phyloP scores from a whole-genome alignment of 768 basidiomycete species.

The Russula brevipes region DNA sequence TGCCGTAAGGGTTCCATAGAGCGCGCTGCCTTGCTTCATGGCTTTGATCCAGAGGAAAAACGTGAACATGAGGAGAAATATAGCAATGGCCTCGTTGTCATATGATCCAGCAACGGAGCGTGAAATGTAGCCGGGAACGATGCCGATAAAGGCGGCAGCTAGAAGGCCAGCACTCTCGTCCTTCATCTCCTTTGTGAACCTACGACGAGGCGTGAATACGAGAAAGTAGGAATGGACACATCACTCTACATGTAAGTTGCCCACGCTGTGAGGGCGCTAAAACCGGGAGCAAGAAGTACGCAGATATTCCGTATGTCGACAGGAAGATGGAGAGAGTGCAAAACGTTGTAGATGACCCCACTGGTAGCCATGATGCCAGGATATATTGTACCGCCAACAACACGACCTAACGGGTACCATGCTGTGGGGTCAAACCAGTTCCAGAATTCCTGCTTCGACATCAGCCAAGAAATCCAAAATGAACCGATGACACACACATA shows the following conservation, averaged over 20 bases:
- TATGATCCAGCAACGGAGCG: constrained; percentile 98
- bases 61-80: constrained; percentile 99
- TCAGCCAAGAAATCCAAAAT: background rate
- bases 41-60: constrained; percentile 98
- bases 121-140: constrained; percentile 97
- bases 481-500: constrained; percentile 57
- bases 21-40: constrained; percentile 86
- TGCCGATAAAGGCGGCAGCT: constrained; percentile 96
- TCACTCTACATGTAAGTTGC: constrained; percentile 78
- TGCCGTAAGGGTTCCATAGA: constrained; percentile 85
- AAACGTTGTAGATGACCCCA: constrained; percentile 90
- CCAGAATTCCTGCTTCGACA: constrained; percentile 80
- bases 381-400: constrained; percentile 97
- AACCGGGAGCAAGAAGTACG: constrained; percentile 94
- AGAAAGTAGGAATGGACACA: background rate
- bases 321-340: constrained; percentile 85
- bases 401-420: constrained; percentile 98
- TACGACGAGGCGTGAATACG: constrained; percentile 30
- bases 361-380: constrained; percentile 98
- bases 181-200: constrained; percentile 97
- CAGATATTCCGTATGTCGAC: constrained; percentile 98
- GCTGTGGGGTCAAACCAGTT: constrained; percentile 99
- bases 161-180: constrained; percentile 93
- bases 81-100: constrained; percentile 99
- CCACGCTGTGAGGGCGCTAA: constrained; percentile 95